Base-by-base conservation (phyloP, 345 rosid genomes). In the Dipteronia dyeriana region DNA sequence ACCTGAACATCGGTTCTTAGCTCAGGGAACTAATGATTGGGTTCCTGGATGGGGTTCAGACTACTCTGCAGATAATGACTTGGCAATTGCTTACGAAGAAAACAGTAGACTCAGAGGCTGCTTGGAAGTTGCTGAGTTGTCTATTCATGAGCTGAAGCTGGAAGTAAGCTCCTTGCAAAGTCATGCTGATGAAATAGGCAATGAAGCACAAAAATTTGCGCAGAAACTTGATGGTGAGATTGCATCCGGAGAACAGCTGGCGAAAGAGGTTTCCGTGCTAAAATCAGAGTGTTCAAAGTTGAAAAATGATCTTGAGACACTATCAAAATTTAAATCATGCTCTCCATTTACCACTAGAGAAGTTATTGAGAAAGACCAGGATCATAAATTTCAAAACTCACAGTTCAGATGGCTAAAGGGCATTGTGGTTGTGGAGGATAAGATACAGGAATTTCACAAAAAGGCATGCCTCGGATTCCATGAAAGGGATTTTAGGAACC, bases 221-320 rank as follows among this genome's bases (percentile, higher is more conserved):
- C 89, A 86, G 85, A 88, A 84, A 79, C 97, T 96, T 78, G 85
- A 84, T 64, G 81, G 87, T 61, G 99, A 96, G 90, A 88, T 92
- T 86, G 85, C 88, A 71, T 93, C 99, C 11, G 94, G 98, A 47
- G 93, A 90, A 78, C 88, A 85, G 66, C 85, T 96, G 75, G 87
- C 83, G 11, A 88, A 84, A 76, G 95, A 94, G 87, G 97, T 94
- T 74, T 91, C 94, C 54, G 78, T 79, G 51, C 85, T 96, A 78
- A 94, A 92, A 81, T 91, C 88, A 23, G 99, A 94, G 81, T 91
- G 97, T 81, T 89, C 86, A 38, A 88, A 88, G 79, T 86, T 94
- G 83, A 92, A 92, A 85, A 84, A 71, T 78, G 97, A 94, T 80
- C 84, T 94, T 75, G 94, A 85, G 79, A 79, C 49, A 54, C 78